Evolutionary conservation across 345 rosid species (phyloP).

Genomic region (Eucalyptus polybractea): DNA sequence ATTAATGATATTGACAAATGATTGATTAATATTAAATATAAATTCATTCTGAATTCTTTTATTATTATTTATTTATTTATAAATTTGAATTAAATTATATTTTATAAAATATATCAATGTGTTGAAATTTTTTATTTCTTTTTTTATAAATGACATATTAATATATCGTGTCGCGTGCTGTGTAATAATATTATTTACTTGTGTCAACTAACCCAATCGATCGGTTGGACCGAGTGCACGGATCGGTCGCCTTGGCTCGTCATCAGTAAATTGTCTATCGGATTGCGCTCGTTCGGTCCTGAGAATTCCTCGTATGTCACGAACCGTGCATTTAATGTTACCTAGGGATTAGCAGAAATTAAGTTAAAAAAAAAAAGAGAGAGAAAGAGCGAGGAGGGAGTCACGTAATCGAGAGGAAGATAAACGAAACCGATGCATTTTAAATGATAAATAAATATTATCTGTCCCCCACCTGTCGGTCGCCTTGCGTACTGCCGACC

Average conservation of each 20-base stretch:
- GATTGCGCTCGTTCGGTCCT: neutral
- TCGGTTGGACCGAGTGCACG: no score
- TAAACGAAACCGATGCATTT: neutral
- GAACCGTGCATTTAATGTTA: neutral
- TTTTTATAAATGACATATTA: rapidly evolving
- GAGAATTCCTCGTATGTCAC: neutral
- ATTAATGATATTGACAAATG: no score
- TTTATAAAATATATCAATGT: rapidly evolving
- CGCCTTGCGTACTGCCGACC: neutral
- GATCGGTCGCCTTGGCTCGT: neutral
- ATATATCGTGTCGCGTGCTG: rapidly evolving
- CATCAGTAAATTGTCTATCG: neutral
- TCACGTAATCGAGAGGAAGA: neutral
- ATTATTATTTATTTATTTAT: no score
- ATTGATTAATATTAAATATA: no score
- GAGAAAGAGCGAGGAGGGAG: neutral
- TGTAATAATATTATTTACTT: rapidly evolving
- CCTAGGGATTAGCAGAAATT: neutral
- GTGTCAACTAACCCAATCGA: no score
- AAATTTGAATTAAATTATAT: no score
- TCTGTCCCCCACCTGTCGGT: neutral
- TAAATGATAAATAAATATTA: neutral
- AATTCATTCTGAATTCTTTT: no score
- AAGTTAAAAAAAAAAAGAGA: neutral
- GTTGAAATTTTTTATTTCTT: rapidly evolving